Base-by-base conservation (phyloP, 164 flowering plant species). In the Nymphaea colorata region DNA sequence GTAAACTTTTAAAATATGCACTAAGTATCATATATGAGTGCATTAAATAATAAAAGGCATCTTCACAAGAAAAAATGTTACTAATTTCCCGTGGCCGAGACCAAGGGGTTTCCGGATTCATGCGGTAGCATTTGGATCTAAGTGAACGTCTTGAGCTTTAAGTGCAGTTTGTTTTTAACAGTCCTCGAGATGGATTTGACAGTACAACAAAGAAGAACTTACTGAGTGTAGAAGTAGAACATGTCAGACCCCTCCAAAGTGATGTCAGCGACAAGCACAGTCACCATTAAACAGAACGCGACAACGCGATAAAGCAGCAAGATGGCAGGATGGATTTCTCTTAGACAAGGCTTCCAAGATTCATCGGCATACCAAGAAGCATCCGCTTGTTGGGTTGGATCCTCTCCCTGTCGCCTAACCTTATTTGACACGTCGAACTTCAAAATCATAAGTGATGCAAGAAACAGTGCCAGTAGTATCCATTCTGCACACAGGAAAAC, bases 161-260 rank as follows among this genome's bases (percentile, higher is more conserved):
- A 25, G 36, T 25, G 36, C 36, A 25, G 36, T 25, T 25, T 25
- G 36, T 25, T 25, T 25, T 25, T 25, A 25, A 25, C 36, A 25
- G 0, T 25, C 36, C 36, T 1, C 36, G 36, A 25, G 36, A 25
- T 25, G 36, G 36, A 25, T 25, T 25, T 25, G 36, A 25, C 36
- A n/a, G n/a, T n/a, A n/a, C n/a, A n/a, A n/a, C n/a, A n/a, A n/a
- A n/a, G n/a, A n/a, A n/a, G n/a, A n/a, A 64, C 98, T 91, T 79
- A 94, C 98, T 94, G 96, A 44, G 98, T 94, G 59, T 94, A 94
- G 76, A 70, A 94, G 83, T 79, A 85, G 67, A 89, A 83, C 53
- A 47, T 6, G 44, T 87, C 84, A 79, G 73, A 66, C 36, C 78
- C 82, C 45, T 97, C 98, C 79, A 87, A 89, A 41, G 79, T 79